A percentile compares a stretch with the other conserved stretches of the same genome.
These are phyloP conservation scores for Aspergillus bombycis DNA, from an alignment of 2,329 filamentous ascomycete species.

Conservation along the genomic window DNA sequence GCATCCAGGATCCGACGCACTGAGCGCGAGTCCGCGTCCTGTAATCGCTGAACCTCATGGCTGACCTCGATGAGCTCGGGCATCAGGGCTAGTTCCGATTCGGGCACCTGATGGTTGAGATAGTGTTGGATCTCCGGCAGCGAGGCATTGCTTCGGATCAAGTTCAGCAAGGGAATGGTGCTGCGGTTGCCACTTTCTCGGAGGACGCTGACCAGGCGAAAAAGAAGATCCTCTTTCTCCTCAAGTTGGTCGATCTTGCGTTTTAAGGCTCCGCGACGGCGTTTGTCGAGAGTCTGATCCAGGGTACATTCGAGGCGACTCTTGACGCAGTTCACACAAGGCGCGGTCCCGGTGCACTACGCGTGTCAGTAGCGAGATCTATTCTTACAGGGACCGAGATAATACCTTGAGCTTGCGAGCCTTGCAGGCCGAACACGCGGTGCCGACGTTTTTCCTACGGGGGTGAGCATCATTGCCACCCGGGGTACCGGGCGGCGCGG, in stretches of 20 bases:
- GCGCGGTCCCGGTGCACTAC: conserved; percentile 27
- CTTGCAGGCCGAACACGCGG: conserved; percentile 29
- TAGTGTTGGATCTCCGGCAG: conserved; percentile 30
- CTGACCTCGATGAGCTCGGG: conserved; percentile 26
- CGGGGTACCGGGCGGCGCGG: conserved; percentile 17
- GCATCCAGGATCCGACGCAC: conserved; percentile 22
- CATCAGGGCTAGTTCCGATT: conserved; percentile 21
- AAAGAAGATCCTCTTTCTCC: conserved; percentile 29
- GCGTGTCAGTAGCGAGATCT: background rate
- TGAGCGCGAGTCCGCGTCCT: conserved; percentile 20
- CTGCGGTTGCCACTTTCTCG: conserved; percentile 25
- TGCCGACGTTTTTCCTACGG: conserved; percentile 28
- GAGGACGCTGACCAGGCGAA: conserved; percentile 27
- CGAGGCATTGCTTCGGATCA: conserved; percentile 32
- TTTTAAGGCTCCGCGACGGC: conserved; percentile 28
- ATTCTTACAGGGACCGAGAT: background rate
- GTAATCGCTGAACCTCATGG: conserved; percentile 19
- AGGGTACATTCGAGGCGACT: conserved; percentile 27
- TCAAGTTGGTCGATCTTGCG: conserved; percentile 30
- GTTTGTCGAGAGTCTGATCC: conserved; percentile 26
- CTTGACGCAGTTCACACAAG: conserved; percentile 29
- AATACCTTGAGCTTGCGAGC: conserved; percentile 31
- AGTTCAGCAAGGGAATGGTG: conserved; percentile 26
- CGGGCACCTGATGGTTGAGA: conserved; percentile 27
- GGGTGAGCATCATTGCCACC: conserved; percentile 17